Base-by-base conservation (phyloP, 768 basidiomycete species). In the Suillus bovinus region DNA sequence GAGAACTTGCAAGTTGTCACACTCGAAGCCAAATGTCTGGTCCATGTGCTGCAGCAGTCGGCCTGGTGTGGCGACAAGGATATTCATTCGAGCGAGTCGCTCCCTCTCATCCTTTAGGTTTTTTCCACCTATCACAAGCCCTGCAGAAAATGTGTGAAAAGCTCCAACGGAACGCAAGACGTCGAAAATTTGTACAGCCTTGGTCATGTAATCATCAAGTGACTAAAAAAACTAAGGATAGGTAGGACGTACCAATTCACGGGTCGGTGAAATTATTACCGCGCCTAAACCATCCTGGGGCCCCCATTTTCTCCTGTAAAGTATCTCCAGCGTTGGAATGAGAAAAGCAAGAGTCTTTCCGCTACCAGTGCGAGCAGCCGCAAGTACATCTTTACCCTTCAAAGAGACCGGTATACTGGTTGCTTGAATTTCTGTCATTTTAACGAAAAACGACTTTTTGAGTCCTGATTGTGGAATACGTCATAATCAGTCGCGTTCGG, bases 141-240 rank as follows among this genome's bases (percentile, higher is more conserved):
- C 96, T 0, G 96, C 96, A 7, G 94, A 96, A 76, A 99, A 96
- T 20, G 84, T 81, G 69, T 99, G 96, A 68, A 88, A 88, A 50
- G 90, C 88, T 3, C 97, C 97, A 62, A 99, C 91, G 46, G 91
- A 90, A n/a, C 94, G 86, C 33, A 99, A 75, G 8, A 98, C 95
- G 52, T 96, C 94, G 72, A 99, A 99, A 63, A 98, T 99, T 81
- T 99, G 97, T 20, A 99, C 92, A 2, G 96, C 96, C 94, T 95
- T 67, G n/a, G 57, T 36, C 33, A 44, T 7, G 22, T 20, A 54
- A 61, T 52, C 29, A 47, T 31, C n/a, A 38, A 50, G 50, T 16
- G 34, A 31, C 58, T 49, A 8, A 47, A 29, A n/a, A 59, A 52
- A 10, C 10, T 9, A 49, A 33, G 16, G 47, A 29, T 17, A 33